Conservation (phyloP, 1,139 yeast species). For the Candida sanyaensis region DNA sequence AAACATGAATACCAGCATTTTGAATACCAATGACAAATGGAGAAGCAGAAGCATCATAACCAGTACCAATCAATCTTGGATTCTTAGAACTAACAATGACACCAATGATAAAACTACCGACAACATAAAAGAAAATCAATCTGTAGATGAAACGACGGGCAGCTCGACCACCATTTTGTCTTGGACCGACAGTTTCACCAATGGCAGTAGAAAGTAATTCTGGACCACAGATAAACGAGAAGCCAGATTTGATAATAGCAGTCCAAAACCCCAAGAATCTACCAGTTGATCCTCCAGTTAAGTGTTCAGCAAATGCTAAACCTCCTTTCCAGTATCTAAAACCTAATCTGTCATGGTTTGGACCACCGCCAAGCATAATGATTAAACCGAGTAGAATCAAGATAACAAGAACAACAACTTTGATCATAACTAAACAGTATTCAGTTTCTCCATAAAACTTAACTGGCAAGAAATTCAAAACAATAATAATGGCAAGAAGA, state of each 20-base stretch:
- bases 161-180: conserved; percentile 48
- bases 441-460: conserved; percentile 65
- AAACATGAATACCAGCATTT: conserved; percentile 60
- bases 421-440: conserved; percentile 58
- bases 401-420: conserved; percentile 38
- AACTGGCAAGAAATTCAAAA: conserved; percentile 46
- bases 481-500: conserved; percentile 38
- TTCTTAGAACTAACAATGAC: conserved; percentile 47
- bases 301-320: conserved; percentile 46
- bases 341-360: conserved; percentile 59
- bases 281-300: conserved; percentile 62
- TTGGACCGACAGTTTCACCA: conserved; percentile 47
- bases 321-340: conserved; percentile 69
- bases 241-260: conserved; percentile 43
- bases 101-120: conserved; percentile 50
- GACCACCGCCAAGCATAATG: conserved; percentile 53
- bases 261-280: conserved; percentile 42
- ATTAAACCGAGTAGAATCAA: conserved; percentile 45
- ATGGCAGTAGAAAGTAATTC: conserved; percentile 38
- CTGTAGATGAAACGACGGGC: conserved; percentile 48
- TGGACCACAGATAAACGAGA: conserved; percentile 42
- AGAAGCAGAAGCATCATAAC: conserved; percentile 48
- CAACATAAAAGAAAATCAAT: conserved; percentile 42
- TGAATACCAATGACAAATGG: conserved; percentile 53
- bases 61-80: conserved; percentile 31